phyloP scores from a whole-genome alignment of 495 filamentous ascomycete species.

The Talaromyces borbonicus region DNA sequence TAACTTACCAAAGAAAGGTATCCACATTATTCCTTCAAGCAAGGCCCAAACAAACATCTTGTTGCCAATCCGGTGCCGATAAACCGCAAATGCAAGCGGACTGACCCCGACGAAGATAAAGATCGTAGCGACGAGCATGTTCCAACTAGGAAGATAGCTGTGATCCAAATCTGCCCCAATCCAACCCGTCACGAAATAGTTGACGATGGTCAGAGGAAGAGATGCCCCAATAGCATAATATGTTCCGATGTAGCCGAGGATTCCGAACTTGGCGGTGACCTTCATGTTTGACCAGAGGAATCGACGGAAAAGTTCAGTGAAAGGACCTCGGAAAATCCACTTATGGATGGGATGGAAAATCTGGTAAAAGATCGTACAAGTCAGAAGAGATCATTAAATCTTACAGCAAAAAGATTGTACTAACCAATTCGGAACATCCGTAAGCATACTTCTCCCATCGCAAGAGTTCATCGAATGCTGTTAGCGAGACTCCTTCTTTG shows the following conservation, averaged over 20 bases:
- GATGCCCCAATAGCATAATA: slow-evolving; percentile 40
- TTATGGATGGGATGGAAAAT: slow-evolving; percentile 52
- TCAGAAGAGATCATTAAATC: background rate
- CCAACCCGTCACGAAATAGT: slow-evolving; percentile 44
- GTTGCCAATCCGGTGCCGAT: slow-evolving; percentile 37
- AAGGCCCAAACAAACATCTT: slow-evolving; percentile 30
- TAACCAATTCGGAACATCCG: slow-evolving; percentile 14
- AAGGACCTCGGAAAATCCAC: slow-evolving; percentile 53
- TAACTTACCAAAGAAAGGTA: slow-evolving; percentile 29
- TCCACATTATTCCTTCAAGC: slow-evolving; percentile 58
- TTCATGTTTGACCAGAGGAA: slow-evolving; percentile 68
- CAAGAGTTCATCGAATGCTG: slow-evolving; percentile 34
- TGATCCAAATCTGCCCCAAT: slow-evolving; percentile 65
- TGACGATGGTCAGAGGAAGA: slow-evolving; percentile 23
- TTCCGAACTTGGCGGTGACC: slow-evolving; percentile 69
- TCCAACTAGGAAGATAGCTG: slow-evolving; percentile 40
- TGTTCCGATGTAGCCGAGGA: slow-evolving; percentile 79
- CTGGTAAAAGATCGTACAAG: slow-evolving; percentile 28
- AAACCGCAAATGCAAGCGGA: slow-evolving; percentile 34
- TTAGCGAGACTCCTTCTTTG: slow-evolving; percentile 38
- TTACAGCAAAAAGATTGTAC: background rate
- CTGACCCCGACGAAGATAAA: slow-evolving; percentile 41
- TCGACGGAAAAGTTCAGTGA: slow-evolving; percentile 62
- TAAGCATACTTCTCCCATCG: slow-evolving; percentile 35
- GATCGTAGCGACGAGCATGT: slow-evolving; percentile 18